Conservation (phyloP, 441 rosid genomes). For the Eruca vesicaria region DNA sequence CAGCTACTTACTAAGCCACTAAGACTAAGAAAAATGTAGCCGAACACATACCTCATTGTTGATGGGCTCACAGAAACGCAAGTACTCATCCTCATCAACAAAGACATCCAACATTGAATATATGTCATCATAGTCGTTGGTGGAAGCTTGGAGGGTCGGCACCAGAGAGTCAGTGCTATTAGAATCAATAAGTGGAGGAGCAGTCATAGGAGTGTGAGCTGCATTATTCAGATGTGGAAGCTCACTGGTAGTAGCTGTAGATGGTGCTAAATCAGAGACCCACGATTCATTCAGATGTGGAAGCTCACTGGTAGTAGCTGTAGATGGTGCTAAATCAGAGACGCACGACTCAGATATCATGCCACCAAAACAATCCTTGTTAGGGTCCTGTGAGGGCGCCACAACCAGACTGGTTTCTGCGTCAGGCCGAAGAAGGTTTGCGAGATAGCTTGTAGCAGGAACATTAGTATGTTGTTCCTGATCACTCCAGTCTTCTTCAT, state of each 20-base stretch:
- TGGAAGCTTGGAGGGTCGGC: conserved; percentile 4
- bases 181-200: background rate
- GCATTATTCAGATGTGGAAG: conserved; percentile 18
- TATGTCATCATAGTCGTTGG: conserved; percentile 23
- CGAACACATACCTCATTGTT: conserved; percentile 38
- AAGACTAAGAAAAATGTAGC: background rate
- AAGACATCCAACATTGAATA: conserved; percentile 33
- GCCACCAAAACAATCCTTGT: conserved; percentile 15
- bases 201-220: conserved; percentile 5
- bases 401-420: conserved; percentile 9
- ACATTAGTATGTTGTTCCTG: conserved; percentile 31
- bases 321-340: conserved; percentile 10
- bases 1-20: no score
- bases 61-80: background rate
- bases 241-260: conserved; percentile 6
- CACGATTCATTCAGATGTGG: background rate
- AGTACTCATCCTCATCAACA: conserved; percentile 13
- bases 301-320: conserved; percentile 17
- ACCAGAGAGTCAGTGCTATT: background rate
- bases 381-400: conserved; percentile 26
- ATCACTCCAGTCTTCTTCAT: conserved; percentile 55
- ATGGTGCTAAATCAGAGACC: no score
- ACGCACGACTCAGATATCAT: conserved; percentile 34
- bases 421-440: background rate
- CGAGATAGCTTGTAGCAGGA: background rate